Conservation (phyloP, 192 early-diverging fungal genomes). For the Mortierella alpina region DNA sequence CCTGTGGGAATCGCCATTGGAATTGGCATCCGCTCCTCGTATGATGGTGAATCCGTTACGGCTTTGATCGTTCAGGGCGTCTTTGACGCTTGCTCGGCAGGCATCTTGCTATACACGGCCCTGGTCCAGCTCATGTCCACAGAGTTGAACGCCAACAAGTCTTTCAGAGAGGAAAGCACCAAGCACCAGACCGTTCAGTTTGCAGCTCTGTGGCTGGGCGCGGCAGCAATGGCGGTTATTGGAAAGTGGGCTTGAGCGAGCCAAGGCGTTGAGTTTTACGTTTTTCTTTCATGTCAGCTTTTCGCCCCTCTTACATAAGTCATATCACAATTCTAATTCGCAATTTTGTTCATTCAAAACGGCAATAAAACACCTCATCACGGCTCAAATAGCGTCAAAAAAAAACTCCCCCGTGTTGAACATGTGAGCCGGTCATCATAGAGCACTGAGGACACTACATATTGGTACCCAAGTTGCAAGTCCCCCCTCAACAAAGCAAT, state of each 20-base stretch:
- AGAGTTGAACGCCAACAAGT: slow-evolving; percentile 70
- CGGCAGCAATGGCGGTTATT: slow-evolving; percentile 81
- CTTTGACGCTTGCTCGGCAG: slow-evolving; percentile 82
- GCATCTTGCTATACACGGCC: slow-evolving; percentile 85
- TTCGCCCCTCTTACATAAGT: neutral
- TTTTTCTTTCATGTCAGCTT: neutral
- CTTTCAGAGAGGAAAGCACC: slow-evolving; percentile 56
- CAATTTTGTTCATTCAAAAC: no score
- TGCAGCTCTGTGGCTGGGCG: slow-evolving; percentile 74
- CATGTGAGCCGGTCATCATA: no score
- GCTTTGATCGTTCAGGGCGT: slow-evolving; percentile 78
- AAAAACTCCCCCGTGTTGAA: no score
- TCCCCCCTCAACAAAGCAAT: slow-evolving; percentile 4
- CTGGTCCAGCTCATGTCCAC: slow-evolving; percentile 78
- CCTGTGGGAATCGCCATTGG: slow-evolving; percentile 86
- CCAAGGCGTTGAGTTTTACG: neutral
- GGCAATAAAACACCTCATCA: no score
- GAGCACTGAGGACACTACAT: no score
- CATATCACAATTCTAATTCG: neutral
- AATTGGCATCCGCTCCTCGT: slow-evolving; percentile 72
- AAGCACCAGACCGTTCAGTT: slow-evolving; percentile 62
- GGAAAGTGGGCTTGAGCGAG: slow-evolving; percentile 74
- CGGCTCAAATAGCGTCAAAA: no score
- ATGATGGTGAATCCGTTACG: slow-evolving; percentile 62
- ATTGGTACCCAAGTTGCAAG: no score